Evolutionary conservation across 768 basidiomycete species (phyloP), one percentile per base, ranked within the genome.

Genomic region (Rhizopogon vinicolor): DNA sequence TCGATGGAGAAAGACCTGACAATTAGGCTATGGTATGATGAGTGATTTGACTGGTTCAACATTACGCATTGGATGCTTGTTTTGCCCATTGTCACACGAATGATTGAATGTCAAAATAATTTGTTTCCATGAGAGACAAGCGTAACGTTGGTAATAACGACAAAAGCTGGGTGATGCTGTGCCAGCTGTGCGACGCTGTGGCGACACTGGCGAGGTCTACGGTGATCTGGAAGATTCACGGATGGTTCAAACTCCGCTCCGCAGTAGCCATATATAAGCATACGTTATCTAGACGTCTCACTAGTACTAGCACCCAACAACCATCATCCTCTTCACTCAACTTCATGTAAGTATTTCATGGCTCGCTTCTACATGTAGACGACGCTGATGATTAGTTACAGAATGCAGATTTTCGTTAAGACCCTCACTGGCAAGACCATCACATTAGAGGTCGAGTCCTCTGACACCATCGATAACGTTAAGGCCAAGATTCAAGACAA

Each of bases 381-480:
- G 14, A 48, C 19, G 14, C 33, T 48, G 14, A 61, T 8, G 33
- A 35, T 22, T 3, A 35, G 18, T 19, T 48, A 56, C 64, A 75
- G 75, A 46, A 89, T 90, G 89, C 88, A 93, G 72, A 90, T 92
- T 65, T 91, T 91, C 58, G 87, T 93, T 44, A 93, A 93, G 79
- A 91, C 89, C 22, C 74, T 92, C 44, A 92, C 90, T 7, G 89
- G 91, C 57, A 92, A 93, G 85, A 93, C 91, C 29, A 91, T 92
- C 72, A 91, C 89, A n/a, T 78, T 91, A 40, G 89, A 91, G 69
- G 89, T 90, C 40, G 89, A 90, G 72, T 86, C 85, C 0, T 86
- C 85, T 0, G 86, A 87, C 67, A 86, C 86, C 35, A 87, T 88
- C 54, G 86, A 87, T 63, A 87, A 87, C 55, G 86, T 87, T n/a